Evolutionary conservation across 257 asterid species (phyloP).

Genomic region (Cruciata laevipes): DNA sequence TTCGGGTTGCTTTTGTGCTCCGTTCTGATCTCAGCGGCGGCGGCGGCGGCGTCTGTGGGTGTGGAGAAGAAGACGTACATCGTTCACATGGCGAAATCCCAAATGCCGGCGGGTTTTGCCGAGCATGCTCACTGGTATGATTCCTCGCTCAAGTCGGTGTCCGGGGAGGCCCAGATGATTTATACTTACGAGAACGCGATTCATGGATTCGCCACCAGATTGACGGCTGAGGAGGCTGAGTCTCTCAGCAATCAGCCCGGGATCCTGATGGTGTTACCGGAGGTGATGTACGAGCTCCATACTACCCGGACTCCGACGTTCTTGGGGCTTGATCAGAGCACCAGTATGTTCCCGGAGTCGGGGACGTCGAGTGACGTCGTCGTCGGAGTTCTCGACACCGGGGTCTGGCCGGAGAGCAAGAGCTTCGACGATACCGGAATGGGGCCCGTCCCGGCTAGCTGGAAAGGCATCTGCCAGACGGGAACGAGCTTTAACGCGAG

Average conservation of each 20-base stretch:
- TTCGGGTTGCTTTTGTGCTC: conserved; percentile 2
- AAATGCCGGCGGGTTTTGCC: conserved; percentile 58
- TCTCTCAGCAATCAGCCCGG: conserved; percentile 48
- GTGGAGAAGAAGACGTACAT: conserved; percentile 49
- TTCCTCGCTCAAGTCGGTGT: conserved; percentile 66
- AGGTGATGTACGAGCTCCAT: conserved; percentile 62
- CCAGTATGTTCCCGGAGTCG: conserved; percentile 54
- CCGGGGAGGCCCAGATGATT: conserved; percentile 59
- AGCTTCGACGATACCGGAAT: conserved; percentile 68
- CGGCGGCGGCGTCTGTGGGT: neutral
- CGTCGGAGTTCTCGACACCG: conserved; percentile 77
- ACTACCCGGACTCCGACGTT: conserved; percentile 85
- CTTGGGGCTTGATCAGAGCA: conserved; percentile 58
- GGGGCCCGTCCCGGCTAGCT: conserved; percentile 54
- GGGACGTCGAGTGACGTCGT: conserved; percentile 48
- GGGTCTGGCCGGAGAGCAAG: conserved; percentile 92
- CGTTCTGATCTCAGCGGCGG: conserved; percentile 19
- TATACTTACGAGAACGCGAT: conserved; percentile 58
- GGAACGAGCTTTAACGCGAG: conserved; percentile 61
- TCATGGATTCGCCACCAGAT: conserved; percentile 66
- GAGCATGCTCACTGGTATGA: conserved; percentile 67
- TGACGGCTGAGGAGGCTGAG: conserved; percentile 48
- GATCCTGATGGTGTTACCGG: conserved; percentile 55
- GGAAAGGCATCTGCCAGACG: conserved; percentile 72
- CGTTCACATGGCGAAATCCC: conserved; percentile 66